Percentiles rank a stretch among this genome's conserved stretches.
phyloP scores from a whole-genome alignment of 1,284 basidiomycete genomes.

The Malassezia restricta region DNA sequence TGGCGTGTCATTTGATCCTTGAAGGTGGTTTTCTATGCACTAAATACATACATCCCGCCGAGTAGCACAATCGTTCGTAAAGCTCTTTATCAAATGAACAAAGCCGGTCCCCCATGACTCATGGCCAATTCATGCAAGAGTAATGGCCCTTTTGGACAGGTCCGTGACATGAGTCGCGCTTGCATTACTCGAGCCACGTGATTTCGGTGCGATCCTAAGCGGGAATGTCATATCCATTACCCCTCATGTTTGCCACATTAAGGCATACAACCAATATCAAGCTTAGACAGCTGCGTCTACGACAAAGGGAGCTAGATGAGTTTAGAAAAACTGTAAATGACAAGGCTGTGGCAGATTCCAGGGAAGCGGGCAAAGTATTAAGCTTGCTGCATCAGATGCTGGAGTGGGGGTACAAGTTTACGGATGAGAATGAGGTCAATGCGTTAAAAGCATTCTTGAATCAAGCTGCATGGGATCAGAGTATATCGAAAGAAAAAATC shows the following conservation, averaged over 20 bases:
- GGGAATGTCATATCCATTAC: too few relatives aligned
- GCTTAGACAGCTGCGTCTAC: neutral
- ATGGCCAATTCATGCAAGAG: too few relatives aligned
- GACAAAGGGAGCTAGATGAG: neutral
- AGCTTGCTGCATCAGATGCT: neutral
- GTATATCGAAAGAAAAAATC: neutral
- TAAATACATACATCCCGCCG: too few relatives aligned
- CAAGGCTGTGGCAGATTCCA: neutral
- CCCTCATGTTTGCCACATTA: neutral
- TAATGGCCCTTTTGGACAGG: too few relatives aligned
- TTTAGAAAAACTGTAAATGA: neutral
- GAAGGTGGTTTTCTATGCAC: too few relatives aligned
- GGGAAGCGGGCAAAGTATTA: neutral
- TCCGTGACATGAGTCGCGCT: too few relatives aligned
- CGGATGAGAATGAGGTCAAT: neutral
- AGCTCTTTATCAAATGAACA: too few relatives aligned
- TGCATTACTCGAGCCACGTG: too few relatives aligned
- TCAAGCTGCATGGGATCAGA: neutral
- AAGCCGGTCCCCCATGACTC: too few relatives aligned
- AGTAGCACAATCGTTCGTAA: too few relatives aligned
- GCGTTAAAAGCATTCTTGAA: neutral
- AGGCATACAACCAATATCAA: neutral
- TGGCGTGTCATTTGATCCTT: too few relatives aligned
- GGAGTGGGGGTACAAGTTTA: neutral
- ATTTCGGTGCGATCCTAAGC: too few relatives aligned